Conservation (phyloP, 768 basidiomycete species). For the Leucosporidium scottii region DNA sequence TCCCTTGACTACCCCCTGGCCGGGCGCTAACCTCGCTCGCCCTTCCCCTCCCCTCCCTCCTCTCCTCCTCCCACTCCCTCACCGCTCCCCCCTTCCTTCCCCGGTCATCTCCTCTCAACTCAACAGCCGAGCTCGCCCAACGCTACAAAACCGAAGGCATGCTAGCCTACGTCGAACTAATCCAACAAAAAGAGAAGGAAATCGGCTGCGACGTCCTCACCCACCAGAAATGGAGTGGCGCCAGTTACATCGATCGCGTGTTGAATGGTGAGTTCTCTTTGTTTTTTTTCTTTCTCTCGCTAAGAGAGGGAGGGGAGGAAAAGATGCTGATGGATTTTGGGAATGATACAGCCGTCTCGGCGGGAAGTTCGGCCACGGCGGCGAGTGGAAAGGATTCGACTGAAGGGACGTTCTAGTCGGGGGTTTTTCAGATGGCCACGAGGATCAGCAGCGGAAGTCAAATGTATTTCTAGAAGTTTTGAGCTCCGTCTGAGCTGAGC, state of each 20-base stretch:
- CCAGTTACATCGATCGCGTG: constrained; percentile 82
- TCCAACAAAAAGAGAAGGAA: constrained; percentile 81
- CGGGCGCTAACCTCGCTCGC: neutral
- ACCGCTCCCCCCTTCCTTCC: neutral
- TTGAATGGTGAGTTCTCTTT: constrained; percentile 49
- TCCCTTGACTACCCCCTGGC: neutral
- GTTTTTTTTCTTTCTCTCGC: too few relatives aligned
- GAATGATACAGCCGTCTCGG: constrained; percentile 53
- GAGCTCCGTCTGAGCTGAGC: too few relatives aligned
- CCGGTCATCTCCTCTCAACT: neutral
- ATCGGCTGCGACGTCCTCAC: constrained; percentile 83
- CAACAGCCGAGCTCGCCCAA: constrained; percentile 64
- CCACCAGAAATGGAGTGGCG: constrained; percentile 90
- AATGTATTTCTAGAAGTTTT: too few relatives aligned
- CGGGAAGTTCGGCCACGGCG: constrained; percentile 81
- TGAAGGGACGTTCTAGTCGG: constrained; percentile 73
- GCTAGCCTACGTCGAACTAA: constrained; percentile 82
- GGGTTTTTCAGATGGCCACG: too few relatives aligned
- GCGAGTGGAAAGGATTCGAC: constrained; percentile 80
- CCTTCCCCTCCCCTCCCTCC: neutral
- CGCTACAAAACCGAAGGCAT: constrained; percentile 81
- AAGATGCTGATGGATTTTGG: neutral
- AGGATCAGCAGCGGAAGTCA: too few relatives aligned
- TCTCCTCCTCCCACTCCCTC: neutral
- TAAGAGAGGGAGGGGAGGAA: too few relatives aligned